These are phyloP conservation scores for Aspergillus tamarii DNA, from an alignment of 2,329 filamentous ascomycete species.

Conservation along the genomic window DNA sequence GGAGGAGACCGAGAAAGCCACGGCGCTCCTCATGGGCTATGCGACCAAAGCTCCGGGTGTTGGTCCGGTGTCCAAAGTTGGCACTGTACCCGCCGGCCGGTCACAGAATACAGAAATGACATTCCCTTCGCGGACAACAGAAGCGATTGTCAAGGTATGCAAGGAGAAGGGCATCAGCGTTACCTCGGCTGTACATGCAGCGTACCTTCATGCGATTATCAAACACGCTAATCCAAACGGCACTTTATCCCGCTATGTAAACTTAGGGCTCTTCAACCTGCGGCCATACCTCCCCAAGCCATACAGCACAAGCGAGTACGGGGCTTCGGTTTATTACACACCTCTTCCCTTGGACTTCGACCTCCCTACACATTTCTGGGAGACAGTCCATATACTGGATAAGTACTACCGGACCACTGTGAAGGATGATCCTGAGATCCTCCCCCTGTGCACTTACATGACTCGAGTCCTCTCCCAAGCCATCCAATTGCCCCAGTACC, in stretches of 20 bases:
- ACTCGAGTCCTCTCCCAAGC: too few species aligned
- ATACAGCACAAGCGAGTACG: not conserved
- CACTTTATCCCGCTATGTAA: not conserved
- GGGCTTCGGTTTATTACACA: not conserved
- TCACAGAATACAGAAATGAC: not conserved
- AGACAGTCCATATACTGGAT: not conserved
- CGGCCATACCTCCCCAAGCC: not conserved
- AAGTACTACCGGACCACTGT: not conserved
- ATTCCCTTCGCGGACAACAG: not conserved
- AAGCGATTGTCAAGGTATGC: not conserved
- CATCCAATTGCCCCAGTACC: too few species aligned
- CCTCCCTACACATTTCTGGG: not conserved
- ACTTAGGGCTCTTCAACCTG: not conserved
- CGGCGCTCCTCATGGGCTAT: not conserved
- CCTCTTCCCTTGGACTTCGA: not conserved
- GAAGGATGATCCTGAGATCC: not conserved
- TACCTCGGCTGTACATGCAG: not conserved
- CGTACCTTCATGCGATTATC: not conserved
- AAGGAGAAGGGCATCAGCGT: not conserved
- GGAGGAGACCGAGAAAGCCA: not conserved
- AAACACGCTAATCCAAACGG: constrained; percentile 10
- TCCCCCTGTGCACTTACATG: too few species aligned
- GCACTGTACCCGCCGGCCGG: not conserved
- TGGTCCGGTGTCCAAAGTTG: not conserved
- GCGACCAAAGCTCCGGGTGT: not conserved